Evolutionary conservation across 768 basidiomycete species (phyloP).

Genomic region (Mrakia frigida): DNA sequence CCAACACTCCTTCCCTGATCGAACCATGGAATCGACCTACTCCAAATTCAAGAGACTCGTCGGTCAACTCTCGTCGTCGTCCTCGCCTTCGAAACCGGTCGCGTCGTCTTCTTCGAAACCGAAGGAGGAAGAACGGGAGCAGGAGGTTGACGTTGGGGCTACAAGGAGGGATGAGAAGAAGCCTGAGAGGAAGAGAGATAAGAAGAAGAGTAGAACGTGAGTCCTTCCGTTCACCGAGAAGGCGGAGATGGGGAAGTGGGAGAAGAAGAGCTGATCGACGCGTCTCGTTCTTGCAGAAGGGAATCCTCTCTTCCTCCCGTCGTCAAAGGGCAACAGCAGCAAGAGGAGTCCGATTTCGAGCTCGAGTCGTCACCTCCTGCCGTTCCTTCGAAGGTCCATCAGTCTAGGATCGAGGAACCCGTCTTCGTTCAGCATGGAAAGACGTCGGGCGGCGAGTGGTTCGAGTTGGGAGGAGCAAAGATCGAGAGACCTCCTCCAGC

Average conservation of each 20-base stretch:
- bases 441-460: neutral
- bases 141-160: neutral
- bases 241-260: too few relatives aligned
- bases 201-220: neutral
- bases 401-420: neutral
- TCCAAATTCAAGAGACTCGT: neutral
- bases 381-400: neutral
- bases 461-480: neutral
- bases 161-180: neutral
- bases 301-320: neutral
- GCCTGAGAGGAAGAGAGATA: neutral
- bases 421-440: neutral
- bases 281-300: neutral
- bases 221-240: too few relatives aligned
- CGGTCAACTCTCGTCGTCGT: too few relatives aligned
- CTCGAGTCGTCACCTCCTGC: neutral
- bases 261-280: neutral
- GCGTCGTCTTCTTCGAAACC: neutral
- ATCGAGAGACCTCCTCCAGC: too few relatives aligned
- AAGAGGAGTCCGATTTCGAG: neutral
- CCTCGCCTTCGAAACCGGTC: neutral
- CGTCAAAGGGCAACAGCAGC: neutral
- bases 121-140: neutral
- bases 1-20: neutral
- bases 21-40: neutral